Evolutionary conservation across 805 yeast species (phyloP).

Genomic region (Candida ortonii): DNA sequence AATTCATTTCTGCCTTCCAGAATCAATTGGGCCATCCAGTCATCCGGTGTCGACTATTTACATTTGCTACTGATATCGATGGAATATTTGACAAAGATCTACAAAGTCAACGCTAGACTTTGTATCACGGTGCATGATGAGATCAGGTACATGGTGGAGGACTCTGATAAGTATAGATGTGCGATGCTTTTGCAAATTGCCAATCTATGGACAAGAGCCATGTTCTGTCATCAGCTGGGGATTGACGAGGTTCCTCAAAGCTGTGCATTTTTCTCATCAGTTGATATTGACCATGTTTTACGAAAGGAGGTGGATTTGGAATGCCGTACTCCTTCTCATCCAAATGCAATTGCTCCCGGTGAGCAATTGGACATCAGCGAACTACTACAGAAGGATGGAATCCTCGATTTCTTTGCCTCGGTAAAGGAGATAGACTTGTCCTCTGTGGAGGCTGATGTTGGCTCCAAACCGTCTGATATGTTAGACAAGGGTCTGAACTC

Average conservation of each 20-base stretch:
- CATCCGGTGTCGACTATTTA: conserved; percentile 95
- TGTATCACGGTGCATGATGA: conserved; percentile 94
- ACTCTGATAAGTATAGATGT: conserved; percentile 69
- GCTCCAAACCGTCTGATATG: conserved; percentile 24
- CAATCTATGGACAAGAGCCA: conserved; percentile 93
- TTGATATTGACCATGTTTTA: conserved; percentile 83
- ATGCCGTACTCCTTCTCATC: conserved; percentile 88
- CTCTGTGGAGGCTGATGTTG: conserved; percentile 9
- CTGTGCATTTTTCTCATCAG: conserved; percentile 92
- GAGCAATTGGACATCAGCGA: conserved; percentile 62
- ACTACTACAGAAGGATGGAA: conserved; percentile 43
- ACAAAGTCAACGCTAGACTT: conserved; percentile 69
- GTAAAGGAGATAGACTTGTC: conserved; percentile 16
- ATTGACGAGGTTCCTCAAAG: conserved; percentile 87
- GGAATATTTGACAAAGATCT: conserved; percentile 72
- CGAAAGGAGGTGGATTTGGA: conserved; percentile 91
- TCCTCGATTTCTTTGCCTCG: conserved; percentile 25
- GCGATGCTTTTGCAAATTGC: conserved; percentile 85
- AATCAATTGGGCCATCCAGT: conserved; percentile 96
- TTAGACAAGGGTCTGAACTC: conserved; percentile 28
- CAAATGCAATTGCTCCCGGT: conserved; percentile 70
- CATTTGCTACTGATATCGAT: conserved; percentile 82
- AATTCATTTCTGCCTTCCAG: conserved; percentile 80
- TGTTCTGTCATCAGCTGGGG: conserved; percentile 91
- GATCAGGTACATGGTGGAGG: conserved; percentile 72